These are phyloP conservation scores for Babesia bigemina DNA, from an alignment of 169 alveolate species.

Conservation along the genomic window DNA sequence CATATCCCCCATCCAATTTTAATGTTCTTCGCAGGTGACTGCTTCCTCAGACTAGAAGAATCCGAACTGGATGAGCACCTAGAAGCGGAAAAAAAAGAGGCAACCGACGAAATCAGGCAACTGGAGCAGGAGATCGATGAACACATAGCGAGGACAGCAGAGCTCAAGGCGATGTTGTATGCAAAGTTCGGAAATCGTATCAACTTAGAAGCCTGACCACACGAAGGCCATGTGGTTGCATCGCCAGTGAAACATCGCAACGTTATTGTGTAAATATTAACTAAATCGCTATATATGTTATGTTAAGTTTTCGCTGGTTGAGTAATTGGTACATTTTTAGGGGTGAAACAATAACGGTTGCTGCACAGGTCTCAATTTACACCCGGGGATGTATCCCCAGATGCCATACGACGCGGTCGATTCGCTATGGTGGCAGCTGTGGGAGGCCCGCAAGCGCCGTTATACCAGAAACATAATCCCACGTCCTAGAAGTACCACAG, in stretches of 20 bases:
- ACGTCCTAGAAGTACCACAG: no score
- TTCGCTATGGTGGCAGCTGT: no score
- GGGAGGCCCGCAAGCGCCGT: no score
- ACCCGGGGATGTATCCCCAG: no score
- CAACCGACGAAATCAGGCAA: conserved; percentile 28
- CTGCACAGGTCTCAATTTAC: no score
- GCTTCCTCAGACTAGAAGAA: conserved; percentile 53
- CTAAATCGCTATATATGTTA: neutral
- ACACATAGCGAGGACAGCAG: neutral
- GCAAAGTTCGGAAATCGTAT: conserved; percentile 66
- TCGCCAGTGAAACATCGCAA: neutral
- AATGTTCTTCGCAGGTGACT: conserved; percentile 43
- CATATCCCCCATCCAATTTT: no score
- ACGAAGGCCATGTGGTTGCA: neutral
- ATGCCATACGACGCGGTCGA: no score
- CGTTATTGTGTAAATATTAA: neutral
- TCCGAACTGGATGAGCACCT: conserved; percentile 33
- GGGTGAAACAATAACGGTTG: neutral
- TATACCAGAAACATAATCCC: no score
- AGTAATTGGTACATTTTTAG: neutral
- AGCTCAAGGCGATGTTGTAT: conserved; percentile 54
- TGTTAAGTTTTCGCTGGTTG: neutral
- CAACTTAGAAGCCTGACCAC: conserved; percentile 55
- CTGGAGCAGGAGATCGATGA: conserved; percentile 12
- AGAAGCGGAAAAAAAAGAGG: conserved; percentile 13